These are phyloP conservation scores for Venturia aucupariae DNA, from an alignment of 2,329 filamentous ascomycete genomes.

Conservation along the genomic window DNA sequence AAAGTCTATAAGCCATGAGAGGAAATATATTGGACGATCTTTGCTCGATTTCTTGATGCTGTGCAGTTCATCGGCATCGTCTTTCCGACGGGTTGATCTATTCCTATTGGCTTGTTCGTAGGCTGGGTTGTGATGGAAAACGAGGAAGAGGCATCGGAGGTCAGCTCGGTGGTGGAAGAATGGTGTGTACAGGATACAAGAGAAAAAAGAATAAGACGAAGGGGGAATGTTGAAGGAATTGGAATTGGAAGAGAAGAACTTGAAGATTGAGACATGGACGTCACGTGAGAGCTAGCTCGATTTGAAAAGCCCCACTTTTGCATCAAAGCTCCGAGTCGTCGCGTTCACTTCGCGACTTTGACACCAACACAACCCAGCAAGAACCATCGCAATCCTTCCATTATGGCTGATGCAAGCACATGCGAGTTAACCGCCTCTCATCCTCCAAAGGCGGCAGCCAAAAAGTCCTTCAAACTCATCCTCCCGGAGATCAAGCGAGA, in stretches of 20 bases:
- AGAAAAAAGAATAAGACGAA: not conserved
- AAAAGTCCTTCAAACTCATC: constrained; percentile 26
- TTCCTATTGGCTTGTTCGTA: not conserved
- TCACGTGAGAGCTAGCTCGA: not conserved
- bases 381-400: not conserved
- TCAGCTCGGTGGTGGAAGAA: no score
- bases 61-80: not conserved
- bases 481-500: constrained; percentile 25
- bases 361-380: not conserved
- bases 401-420: constrained; percentile 30
- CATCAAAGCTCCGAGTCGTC: not conserved
- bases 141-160: no score
- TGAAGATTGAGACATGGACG: not conserved
- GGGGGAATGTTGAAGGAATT: not conserved
- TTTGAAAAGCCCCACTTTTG: not conserved
- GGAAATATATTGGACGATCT: not conserved
- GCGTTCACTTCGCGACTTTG: not conserved
- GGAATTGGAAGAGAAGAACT: not conserved
- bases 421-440: constrained; percentile 26
- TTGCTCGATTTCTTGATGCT: not conserved
- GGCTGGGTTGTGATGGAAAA: not conserved
- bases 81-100: not conserved
- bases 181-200: not conserved
- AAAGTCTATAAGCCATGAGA: not conserved
- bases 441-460: constrained; percentile 26